Percentiles rank a stretch among this genome's conserved stretches.
Evolutionary conservation across 1,139 yeast species (phyloP).

Genomic region (Lodderomyces margitis): DNA sequence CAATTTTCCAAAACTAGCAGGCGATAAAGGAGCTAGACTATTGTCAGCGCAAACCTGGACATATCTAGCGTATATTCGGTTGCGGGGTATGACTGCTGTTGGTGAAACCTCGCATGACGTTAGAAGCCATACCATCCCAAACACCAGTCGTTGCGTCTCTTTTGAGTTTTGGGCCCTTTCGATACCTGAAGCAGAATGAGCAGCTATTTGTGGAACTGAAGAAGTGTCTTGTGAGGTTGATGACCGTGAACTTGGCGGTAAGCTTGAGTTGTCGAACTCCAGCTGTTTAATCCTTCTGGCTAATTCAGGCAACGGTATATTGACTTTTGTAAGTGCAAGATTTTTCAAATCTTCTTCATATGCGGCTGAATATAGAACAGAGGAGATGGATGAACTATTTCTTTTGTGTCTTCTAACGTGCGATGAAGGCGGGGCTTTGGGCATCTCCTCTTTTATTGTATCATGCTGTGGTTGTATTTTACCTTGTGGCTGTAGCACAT

Average conservation of each 20-base stretch:
- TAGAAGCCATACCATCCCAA: slow-evolving; percentile 79
- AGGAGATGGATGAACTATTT: slow-evolving; percentile 20
- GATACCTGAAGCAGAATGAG: too few relatives aligned
- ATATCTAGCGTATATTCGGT: slow-evolving; percentile 77
- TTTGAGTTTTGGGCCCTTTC: slow-evolving; percentile 25
- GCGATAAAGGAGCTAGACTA: slow-evolving; percentile 69
- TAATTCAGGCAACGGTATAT: slow-evolving; percentile 47
- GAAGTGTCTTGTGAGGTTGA: slow-evolving; percentile 1
- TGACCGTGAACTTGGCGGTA: neutral
- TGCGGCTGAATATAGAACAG: slow-evolving; percentile 21
- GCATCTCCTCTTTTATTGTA: slow-evolving; percentile 6
- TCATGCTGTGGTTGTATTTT: neutral
- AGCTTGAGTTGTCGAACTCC: slow-evolving; percentile 31
- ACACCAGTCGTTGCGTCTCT: slow-evolving; percentile 71
- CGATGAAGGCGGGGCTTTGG: slow-evolving; percentile 12
- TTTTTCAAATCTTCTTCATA: slow-evolving; percentile 41
- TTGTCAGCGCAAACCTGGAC: slow-evolving; percentile 69
- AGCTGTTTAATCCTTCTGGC: slow-evolving; percentile 49
- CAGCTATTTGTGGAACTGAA: slow-evolving; percentile 14
- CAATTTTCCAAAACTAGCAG: slow-evolving; percentile 85
- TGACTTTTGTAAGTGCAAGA: slow-evolving; percentile 44
- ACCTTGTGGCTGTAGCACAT: neutral
- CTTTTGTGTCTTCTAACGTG: slow-evolving; percentile 26
- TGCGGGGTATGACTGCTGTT: slow-evolving; percentile 79
- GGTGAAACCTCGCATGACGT: slow-evolving; percentile 64